A percentile compares a stretch with the other conserved stretches of the same genome.
These are phyloP conservation scores for Peterozyma toletana DNA, from an alignment of 805 yeast species.

Conservation along the genomic window DNA sequence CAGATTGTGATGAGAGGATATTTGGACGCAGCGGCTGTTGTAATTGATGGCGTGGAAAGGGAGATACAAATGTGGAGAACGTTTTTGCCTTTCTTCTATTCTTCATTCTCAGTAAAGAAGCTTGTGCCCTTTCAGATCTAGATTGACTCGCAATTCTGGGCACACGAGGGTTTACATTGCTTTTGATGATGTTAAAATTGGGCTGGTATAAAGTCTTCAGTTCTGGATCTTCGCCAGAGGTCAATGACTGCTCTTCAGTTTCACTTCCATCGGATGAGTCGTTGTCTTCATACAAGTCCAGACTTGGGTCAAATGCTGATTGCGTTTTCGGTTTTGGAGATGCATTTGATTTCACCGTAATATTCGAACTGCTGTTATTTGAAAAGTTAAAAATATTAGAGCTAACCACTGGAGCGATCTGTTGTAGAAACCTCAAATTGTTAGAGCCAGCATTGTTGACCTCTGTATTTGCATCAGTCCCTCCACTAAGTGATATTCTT, in stretches of 20 bases:
- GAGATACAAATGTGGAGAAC: constrained; percentile 19
- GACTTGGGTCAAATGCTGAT: background rate
- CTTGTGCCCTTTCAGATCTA: constrained; percentile 52
- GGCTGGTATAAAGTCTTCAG: constrained; percentile 33
- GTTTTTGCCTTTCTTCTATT: constrained; percentile 49
- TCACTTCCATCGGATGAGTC: constrained; percentile 23
- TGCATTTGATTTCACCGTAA: background rate
- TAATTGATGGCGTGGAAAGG: constrained; percentile 7
- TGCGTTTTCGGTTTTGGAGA: background rate
- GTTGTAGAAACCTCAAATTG: constrained; percentile 1
- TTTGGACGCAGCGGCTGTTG: constrained; percentile 7
- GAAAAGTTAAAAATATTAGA: constrained; percentile 5
- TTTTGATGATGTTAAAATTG: background rate
- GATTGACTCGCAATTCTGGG: constrained; percentile 37
- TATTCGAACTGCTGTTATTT: background rate
- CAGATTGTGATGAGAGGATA: background rate
- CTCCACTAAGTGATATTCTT: constrained; percentile 5
- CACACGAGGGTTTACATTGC: constrained; percentile 20
- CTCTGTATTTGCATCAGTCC: background rate
- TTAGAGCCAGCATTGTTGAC: background rate
- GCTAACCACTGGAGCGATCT: constrained; percentile 5
- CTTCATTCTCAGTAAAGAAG: constrained; percentile 54
- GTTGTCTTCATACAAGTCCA: constrained; percentile 9
- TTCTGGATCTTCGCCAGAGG: no score
- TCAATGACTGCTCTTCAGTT: constrained; percentile 58